These are phyloP conservation scores for Podaxis sp. DNA, from an alignment of 768 basidiomycete species.

Conservation along the genomic window DNA sequence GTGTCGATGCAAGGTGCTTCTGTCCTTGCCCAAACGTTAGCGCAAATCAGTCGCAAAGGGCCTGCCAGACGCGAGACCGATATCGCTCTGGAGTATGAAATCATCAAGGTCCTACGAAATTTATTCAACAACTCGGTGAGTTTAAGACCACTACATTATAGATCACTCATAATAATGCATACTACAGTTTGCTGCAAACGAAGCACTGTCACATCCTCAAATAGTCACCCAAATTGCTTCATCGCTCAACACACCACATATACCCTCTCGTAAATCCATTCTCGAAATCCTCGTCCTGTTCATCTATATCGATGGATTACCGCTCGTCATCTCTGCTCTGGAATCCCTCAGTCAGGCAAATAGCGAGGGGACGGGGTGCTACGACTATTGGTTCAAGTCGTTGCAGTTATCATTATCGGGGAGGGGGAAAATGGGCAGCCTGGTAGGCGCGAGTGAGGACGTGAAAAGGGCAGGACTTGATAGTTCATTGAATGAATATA, in stretches of 20 bases:
- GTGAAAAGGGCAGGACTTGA: conserved; percentile 67
- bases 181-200: conserved; percentile 59
- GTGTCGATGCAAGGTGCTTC: conserved; percentile 77
- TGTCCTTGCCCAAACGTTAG: conserved; percentile 77
- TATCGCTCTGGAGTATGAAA: conserved; percentile 76
- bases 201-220: conserved; percentile 69
- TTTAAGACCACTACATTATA: conserved; percentile 4
- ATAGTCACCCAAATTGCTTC: conserved; percentile 80
- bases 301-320: conserved; percentile 58
- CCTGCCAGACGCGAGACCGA: conserved; percentile 62
- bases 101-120: conserved; percentile 82
- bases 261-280: conserved; percentile 74
- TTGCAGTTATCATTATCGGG: conserved; percentile 76
- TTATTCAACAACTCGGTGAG: conserved; percentile 58
- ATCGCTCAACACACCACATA: conserved; percentile 77
- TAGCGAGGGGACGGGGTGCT: conserved; percentile 57
- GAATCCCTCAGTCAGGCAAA: conserved; percentile 71
- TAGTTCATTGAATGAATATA: conserved; percentile 77
- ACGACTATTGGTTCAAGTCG: conserved; percentile 88
- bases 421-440: conserved; percentile 90
- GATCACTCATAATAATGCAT: conserved; percentile 12
- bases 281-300: conserved; percentile 79
- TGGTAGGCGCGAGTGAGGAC: conserved; percentile 94
- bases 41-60: conserved; percentile 72
- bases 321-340: conserved; percentile 72